Percentiles rank a stretch among this genome's conserved stretches.
phyloP scores from a whole-genome alignment of 192 early-diverging fungal genomes.

The Backusella circina region DNA sequence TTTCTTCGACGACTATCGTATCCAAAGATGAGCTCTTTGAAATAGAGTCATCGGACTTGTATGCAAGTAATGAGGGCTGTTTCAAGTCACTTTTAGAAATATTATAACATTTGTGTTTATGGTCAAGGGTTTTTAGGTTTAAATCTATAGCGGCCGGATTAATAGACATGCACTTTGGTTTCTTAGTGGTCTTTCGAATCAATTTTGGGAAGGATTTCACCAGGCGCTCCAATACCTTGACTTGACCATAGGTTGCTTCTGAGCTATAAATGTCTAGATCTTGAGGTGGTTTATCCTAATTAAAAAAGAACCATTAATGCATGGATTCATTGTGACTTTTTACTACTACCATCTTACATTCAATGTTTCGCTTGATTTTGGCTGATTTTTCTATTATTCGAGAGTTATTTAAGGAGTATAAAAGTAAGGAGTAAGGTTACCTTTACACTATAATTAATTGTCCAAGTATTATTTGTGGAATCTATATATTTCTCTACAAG shows the following conservation, averaged over 20 bases:
- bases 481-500: not conserved
- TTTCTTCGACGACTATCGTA: not conserved
- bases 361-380: not conserved
- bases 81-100: not conserved
- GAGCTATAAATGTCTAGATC: not conserved
- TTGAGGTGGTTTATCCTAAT: not conserved
- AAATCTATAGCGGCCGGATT: not conserved
- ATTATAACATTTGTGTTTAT: slow-evolving; percentile 1
- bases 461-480: not conserved
- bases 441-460: not conserved
- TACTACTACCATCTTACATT: not conserved
- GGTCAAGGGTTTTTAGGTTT: not conserved
- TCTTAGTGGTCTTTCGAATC: not conserved
- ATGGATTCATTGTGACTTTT: not conserved
- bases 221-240: not conserved
- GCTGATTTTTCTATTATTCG: not conserved
- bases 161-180: not conserved
- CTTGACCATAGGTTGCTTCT: not conserved
- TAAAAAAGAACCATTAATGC: not conserved
- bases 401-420: not conserved
- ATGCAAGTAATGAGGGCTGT: not conserved
- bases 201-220: not conserved
- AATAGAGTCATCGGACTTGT: not conserved
- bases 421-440: not conserved
- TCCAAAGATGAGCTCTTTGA: not conserved